Evolutionary conservation across 768 basidiomycete species (phyloP).

Genomic region (Leccinum broughii): DNA sequence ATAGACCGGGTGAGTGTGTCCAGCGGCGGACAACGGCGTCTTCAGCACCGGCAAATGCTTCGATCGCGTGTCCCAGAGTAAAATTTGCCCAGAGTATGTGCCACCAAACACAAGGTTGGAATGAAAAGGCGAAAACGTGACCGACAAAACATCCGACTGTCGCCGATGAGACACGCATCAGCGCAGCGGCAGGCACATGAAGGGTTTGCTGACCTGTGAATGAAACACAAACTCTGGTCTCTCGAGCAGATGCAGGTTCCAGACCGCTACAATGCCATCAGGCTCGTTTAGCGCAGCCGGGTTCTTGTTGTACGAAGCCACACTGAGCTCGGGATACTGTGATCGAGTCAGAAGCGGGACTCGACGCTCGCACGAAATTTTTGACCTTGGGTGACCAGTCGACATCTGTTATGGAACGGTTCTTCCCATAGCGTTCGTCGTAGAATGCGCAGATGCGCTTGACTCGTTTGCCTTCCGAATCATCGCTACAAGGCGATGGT

Average conservation of each 20-base stretch:
- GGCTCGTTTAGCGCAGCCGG: constrained; percentile 92
- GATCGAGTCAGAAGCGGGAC: neutral
- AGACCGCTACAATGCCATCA: constrained; percentile 94
- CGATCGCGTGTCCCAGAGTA: constrained; percentile 97
- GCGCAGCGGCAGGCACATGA: neutral
- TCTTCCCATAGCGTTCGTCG: constrained; percentile 89
- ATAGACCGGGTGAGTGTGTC: constrained; percentile 98
- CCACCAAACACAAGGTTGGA: constrained; percentile 97
- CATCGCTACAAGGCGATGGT: constrained; percentile 56
- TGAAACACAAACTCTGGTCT: constrained; percentile 98
- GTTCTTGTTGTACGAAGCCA: constrained; percentile 98
- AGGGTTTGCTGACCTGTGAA: constrained; percentile 71
- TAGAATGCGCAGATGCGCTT: constrained; percentile 94
- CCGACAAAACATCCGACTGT: constrained; percentile 96
- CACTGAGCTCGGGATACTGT: constrained; percentile 93
- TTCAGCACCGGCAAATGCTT: constrained; percentile 96
- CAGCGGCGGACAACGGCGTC: constrained; percentile 92
- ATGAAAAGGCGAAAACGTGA: constrained; percentile 97
- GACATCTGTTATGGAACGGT: constrained; percentile 92
- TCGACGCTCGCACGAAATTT: constrained; percentile 7
- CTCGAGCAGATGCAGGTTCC: constrained; percentile 95
- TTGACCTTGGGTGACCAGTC: constrained; percentile 98
- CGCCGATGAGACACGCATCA: constrained; percentile 5
- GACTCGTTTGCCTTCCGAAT: constrained; percentile 85
- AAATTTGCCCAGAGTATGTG: constrained; percentile 92